Percentiles rank a stretch among this genome's conserved stretches.
phyloP scores from a whole-genome alignment of 257 asterid genomes.

The Ophiorrhiza pumila region DNA sequence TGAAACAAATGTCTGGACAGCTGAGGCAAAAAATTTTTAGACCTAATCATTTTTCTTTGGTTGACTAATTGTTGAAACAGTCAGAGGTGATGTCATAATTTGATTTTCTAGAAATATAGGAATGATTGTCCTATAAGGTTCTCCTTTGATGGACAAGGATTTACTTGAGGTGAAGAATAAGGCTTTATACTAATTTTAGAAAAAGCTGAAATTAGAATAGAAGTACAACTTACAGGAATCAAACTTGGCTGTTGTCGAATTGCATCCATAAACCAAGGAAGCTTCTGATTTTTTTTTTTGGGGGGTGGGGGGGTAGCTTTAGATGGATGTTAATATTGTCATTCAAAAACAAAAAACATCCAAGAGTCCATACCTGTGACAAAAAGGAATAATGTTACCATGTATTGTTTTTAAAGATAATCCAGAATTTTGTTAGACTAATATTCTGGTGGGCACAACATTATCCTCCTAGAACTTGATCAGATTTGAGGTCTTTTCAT shows the following conservation, averaged over 20 bases:
- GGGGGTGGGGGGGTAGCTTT: no score
- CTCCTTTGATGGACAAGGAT: not conserved
- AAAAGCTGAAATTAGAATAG: not conserved
- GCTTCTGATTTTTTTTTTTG: not conserved
- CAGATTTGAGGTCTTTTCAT: conserved; percentile 1
- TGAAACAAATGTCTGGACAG: not conserved
- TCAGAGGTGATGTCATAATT: not conserved
- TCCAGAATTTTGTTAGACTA: not conserved
- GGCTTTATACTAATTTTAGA: no score
- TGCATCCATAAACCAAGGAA: not conserved
- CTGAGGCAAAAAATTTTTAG: not conserved
- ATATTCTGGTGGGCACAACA: not conserved
- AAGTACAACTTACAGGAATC: not conserved
- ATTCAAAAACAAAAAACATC: not conserved
- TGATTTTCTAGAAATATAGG: not conserved
- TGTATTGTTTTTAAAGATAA: not conserved
- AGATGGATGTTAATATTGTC: not conserved
- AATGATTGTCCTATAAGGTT: not conserved
- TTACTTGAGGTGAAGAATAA: not conserved
- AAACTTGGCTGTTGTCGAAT: not conserved
- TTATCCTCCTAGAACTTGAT: not conserved
- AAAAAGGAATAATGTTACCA: not conserved
- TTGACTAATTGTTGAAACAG: not conserved
- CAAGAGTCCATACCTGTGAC: not conserved
- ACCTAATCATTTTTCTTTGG: not conserved